Base-by-base conservation (phyloP, 2,329 filamentous ascomycete species). In the Alternaria gansuensis region DNA sequence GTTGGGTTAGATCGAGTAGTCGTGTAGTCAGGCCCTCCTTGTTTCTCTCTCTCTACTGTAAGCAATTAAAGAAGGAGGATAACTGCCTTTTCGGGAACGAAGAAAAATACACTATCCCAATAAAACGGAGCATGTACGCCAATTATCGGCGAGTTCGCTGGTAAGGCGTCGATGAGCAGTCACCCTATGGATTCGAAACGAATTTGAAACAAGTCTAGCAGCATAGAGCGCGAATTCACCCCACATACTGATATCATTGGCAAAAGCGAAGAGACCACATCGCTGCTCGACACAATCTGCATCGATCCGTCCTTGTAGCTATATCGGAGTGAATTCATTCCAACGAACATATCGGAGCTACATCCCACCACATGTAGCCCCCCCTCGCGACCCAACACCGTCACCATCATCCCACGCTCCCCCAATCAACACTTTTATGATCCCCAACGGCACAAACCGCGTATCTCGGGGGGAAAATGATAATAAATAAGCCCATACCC, bases 381-480 rank as follows among this genome's bases (percentile, higher is more conserved):
- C 14, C n/a, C 14, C 9, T 28, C 14, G 11, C n/a, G n/a, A 17
- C 41, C 3, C n/a, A 29, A 31, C 8, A 10, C 14, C 26, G 37
- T 23, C 28, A 46, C n/a, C n/a, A 4, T 21, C 3, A 46, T 46
- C 28, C 13, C 7, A 14, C 3, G 31, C 4, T 3, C 21, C 31
- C 43, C 44, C 37, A 48, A 48, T 48, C 29, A 46, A 40, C 37
- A 21, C 26, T 45, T 36, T 28, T 9, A 45, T 26, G 28, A 21
- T 21, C 9, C 26, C 17, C 28, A 21, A 21, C 26, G n/a, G 44
- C 44, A 2, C 29, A 29, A 34, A n/a, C 13, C 44, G 24, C 44
- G 44, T 48, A 48, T 48, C 33, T 48, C 44, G 44, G 44, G 14
- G 13, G 24, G 24, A 48, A 33, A 36, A 43, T 17, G 17, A 17